Conservation (phyloP, 129 eudicot species). For the Heracleum sosnowskyi region DNA sequence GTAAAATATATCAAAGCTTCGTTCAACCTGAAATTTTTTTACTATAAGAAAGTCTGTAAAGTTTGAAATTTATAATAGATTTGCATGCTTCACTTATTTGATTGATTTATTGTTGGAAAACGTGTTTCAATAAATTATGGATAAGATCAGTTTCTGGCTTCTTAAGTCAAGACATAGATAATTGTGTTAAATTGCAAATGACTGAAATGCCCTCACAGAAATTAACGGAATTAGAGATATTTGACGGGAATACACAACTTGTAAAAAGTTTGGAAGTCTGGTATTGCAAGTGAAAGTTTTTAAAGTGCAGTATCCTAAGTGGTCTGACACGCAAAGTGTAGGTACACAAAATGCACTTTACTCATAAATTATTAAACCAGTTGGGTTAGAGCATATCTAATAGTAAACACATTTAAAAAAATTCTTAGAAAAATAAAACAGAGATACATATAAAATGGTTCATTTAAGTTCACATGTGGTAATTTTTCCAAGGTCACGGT, state of each 20-base stretch:
- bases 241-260: too few species aligned
- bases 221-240: too few species aligned
- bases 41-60: neutral
- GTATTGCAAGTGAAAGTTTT: too few species aligned
- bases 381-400: neutral
- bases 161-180: slow-evolving; percentile 57
- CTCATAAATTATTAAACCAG: neutral
- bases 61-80: neutral
- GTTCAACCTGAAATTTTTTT: neutral
- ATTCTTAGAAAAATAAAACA: neutral
- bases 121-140: slow-evolving; percentile 42
- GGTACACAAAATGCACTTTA: too few species aligned
- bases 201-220: too few species aligned
- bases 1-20: neutral
- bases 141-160: slow-evolving; percentile 46
- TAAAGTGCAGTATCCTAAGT: too few species aligned
- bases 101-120: slow-evolving; percentile 25
- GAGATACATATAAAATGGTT: neutral
- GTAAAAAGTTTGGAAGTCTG: too few species aligned
- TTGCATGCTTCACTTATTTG: neutral
- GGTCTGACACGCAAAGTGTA: too few species aligned
- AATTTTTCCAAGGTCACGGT: neutral
- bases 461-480: neutral
- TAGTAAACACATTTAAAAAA: neutral
- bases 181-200: too few species aligned